Percentiles rank a stretch among this genome's conserved stretches.
Evolutionary conservation across 2,329 filamentous ascomycete species (phyloP).

Genomic region (Xylaria sp.): DNA sequence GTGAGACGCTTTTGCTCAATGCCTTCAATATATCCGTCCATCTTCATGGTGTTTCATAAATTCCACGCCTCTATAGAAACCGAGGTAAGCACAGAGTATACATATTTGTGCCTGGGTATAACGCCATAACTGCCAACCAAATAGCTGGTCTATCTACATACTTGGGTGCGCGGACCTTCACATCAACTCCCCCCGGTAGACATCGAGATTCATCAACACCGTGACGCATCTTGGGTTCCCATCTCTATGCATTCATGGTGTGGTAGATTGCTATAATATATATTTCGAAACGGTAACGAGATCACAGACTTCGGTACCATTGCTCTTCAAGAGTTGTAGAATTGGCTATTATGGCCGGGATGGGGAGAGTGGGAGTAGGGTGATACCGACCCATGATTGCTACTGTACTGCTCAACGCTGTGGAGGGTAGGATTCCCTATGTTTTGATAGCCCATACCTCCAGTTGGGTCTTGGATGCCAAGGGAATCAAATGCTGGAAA

Average conservation of each 20-base stretch:
- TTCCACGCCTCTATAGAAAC: conserved; percentile 16
- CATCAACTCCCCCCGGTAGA: too few relatives aligned
- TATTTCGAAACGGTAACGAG: conserved; percentile 32
- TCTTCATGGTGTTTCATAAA: conserved; percentile 8
- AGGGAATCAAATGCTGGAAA: conserved; percentile 53
- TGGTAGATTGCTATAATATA: conserved; percentile 29
- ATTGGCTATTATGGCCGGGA: conserved; percentile 49
- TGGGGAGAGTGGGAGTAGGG: conserved; percentile 57
- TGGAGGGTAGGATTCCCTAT: conserved; percentile 48
- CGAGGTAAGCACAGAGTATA: neutral
- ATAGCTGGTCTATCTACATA: neutral
- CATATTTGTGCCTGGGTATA: conserved; percentile 4
- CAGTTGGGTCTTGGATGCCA: conserved; percentile 51
- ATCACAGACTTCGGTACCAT: neutral
- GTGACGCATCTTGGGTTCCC: conserved; percentile 8
- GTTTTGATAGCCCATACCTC: conserved; percentile 48
- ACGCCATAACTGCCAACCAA: neutral
- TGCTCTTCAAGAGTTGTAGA: conserved; percentile 47
- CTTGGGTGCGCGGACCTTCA: neutral
- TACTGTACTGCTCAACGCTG: conserved; percentile 51
- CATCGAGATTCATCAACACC: neutral
- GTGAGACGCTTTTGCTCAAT: neutral
- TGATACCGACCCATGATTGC: conserved; percentile 54
- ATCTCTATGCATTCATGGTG: conserved; percentile 36
- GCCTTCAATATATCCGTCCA: conserved; percentile 4